Evolutionary conservation across 2,329 filamentous ascomycete species (phyloP).

Genomic region (Aspergillus novofumigatus): DNA sequence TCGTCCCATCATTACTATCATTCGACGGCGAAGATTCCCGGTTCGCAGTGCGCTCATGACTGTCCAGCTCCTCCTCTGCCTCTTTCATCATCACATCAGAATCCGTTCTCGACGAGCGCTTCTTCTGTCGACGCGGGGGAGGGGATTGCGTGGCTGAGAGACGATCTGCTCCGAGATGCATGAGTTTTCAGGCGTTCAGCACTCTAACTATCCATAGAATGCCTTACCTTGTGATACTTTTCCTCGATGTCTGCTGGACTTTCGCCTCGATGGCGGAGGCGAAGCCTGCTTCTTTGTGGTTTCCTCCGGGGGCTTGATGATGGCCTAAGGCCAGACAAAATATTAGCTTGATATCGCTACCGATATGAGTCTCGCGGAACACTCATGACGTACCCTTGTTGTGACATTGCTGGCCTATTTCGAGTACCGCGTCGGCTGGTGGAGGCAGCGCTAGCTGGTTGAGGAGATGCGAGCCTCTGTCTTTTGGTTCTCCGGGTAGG

Average conservation of each 20-base stretch:
- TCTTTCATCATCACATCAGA: slow-evolving; percentile 70
- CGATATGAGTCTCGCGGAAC: slow-evolving; percentile 10
- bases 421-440: slow-evolving; percentile 40
- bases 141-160: slow-evolving; percentile 31
- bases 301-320: slow-evolving; percentile 61
- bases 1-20: slow-evolving; percentile 63
- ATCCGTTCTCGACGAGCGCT: slow-evolving; percentile 50
- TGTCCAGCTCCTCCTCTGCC: slow-evolving; percentile 52
- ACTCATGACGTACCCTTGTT: slow-evolving; percentile 34
- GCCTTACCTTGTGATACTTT: slow-evolving; percentile 54
- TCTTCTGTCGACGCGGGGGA: slow-evolving; percentile 49
- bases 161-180: slow-evolving; percentile 26
- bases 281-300: slow-evolving; percentile 52
- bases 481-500: slow-evolving; percentile 63
- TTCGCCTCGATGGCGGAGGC: slow-evolving; percentile 65
- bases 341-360: slow-evolving; percentile 15
- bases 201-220: neutral
- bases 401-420: slow-evolving; percentile 38
- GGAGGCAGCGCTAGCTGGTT: slow-evolving; percentile 35
- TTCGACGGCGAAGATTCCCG: slow-evolving; percentile 57
- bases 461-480: slow-evolving; percentile 58
- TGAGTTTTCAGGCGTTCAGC: slow-evolving; percentile 3
- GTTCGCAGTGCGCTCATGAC: slow-evolving; percentile 41
- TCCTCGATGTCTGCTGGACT: slow-evolving; percentile 64
- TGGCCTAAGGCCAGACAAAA: slow-evolving; percentile 42